Evolutionary conservation across 169 alveolate genomes (phyloP).

Genomic region (Cryptosporidium parvum): DNA sequence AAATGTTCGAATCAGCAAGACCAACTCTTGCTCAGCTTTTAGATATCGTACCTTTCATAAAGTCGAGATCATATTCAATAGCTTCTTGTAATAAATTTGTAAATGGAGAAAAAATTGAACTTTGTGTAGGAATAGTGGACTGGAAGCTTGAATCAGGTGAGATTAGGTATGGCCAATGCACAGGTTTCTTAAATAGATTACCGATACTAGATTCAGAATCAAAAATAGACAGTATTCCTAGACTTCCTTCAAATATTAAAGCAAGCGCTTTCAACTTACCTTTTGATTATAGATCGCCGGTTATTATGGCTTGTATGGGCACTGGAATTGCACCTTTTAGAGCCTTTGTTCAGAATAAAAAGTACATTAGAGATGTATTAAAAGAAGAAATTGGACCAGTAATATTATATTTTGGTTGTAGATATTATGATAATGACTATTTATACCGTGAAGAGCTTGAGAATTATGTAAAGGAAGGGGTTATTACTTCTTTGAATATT

Average conservation of each 20-base stretch:
- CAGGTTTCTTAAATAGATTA: constrained; percentile 60
- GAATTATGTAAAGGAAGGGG: constrained; percentile 77
- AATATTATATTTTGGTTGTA: constrained; percentile 82
- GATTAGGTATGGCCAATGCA: constrained; percentile 65
- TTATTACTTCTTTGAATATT: constrained; percentile 77
- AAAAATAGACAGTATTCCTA: constrained; percentile 8
- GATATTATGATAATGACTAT: constrained; percentile 80
- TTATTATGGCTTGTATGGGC: constrained; percentile 83
- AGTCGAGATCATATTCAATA: constrained; percentile 77
- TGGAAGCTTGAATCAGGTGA: constrained; percentile 30
- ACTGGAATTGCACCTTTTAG: constrained; percentile 85
- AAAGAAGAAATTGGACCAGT: constrained; percentile 79
- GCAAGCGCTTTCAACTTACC: constrained; percentile 82
- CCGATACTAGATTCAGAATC: constrained; percentile 35
- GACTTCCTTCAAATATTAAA: constrained; percentile 33
- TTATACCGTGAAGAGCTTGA: constrained; percentile 80
- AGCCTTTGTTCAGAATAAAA: constrained; percentile 81
- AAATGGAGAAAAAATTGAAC: constrained; percentile 43
- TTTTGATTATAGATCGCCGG: constrained; percentile 75
- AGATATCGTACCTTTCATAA: constrained; percentile 71
- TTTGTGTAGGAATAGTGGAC: constrained; percentile 70
- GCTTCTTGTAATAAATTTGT: constrained; percentile 72
- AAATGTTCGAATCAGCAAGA: constrained; percentile 65
- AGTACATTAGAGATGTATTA: constrained; percentile 53
- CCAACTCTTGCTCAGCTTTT: constrained; percentile 76